These are phyloP conservation scores for Ophiostoma populinum DNA, from an alignment of 2,329 filamentous ascomycete species.

Conservation along the genomic window DNA sequence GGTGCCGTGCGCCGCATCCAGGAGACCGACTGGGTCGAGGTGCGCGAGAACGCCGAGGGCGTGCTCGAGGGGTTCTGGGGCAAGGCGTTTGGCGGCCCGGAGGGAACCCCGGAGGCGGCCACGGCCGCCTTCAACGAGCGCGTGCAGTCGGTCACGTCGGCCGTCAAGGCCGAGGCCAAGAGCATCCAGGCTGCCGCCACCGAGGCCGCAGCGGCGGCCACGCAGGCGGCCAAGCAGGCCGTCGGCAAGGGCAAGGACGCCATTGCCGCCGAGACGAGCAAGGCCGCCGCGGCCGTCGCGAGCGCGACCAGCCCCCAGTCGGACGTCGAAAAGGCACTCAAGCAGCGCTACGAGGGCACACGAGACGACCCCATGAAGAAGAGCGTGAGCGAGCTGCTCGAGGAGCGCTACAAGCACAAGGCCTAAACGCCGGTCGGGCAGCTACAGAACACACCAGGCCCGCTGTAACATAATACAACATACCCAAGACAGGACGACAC, in stretches of 20 bases:
- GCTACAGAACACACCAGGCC: too few species aligned
- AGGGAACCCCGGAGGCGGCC: slow-evolving; percentile 19
- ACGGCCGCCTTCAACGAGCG: slow-evolving; percentile 12
- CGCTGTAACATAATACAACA: neutral
- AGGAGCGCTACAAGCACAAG: slow-evolving; percentile 32
- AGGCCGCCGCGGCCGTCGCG: neutral
- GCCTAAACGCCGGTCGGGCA: neutral
- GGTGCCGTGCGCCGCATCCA: slow-evolving; percentile 49
- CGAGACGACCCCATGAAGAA: slow-evolving; percentile 22
- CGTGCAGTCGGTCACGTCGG: slow-evolving; percentile 13
- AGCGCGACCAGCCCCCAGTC: slow-evolving; percentile 13
- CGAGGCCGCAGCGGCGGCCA: slow-evolving; percentile 21
- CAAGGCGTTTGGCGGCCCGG: slow-evolving; percentile 19
- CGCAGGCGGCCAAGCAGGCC: slow-evolving; percentile 23
- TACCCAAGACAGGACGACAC: too few species aligned
- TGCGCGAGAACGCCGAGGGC: slow-evolving; percentile 40
- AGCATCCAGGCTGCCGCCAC: slow-evolving; percentile 11
- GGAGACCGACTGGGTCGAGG: slow-evolving; percentile 44
- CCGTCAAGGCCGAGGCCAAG: slow-evolving; percentile 18
- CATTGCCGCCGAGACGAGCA: neutral
- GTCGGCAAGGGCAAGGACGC: slow-evolving; percentile 25
- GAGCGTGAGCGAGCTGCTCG: slow-evolving; percentile 34
- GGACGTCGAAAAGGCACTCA: slow-evolving; percentile 30
- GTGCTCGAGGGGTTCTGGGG: slow-evolving; percentile 27
- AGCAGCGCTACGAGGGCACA: slow-evolving; percentile 32